These are phyloP conservation scores for Nakaseomyces delphensis DNA, from an alignment of 1,139 yeast genomes.

Conservation along the genomic window DNA sequence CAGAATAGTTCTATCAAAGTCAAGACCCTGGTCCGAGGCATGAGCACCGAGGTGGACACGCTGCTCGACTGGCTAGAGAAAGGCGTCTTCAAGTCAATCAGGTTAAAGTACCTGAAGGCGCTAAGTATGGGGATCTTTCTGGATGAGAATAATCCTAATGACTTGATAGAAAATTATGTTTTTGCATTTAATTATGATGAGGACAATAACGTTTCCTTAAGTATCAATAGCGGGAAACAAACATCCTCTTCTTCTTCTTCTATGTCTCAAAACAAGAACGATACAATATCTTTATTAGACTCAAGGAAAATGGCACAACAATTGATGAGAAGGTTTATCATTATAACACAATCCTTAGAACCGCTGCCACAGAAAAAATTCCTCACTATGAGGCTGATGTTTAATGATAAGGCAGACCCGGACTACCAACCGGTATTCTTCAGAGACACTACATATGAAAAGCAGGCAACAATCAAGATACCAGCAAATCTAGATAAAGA, in stretches of 20 bases:
- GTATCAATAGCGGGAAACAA: conserved; percentile 11
- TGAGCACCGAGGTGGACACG: conserved; percentile 37
- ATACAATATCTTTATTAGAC: conserved; percentile 25
- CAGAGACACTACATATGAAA: conserved; percentile 36
- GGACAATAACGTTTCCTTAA: conserved; percentile 26
- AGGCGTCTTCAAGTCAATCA: conserved; percentile 41
- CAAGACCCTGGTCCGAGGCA: conserved; percentile 40
- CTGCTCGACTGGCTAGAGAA: conserved; percentile 45
- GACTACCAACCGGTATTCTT: conserved; percentile 43
- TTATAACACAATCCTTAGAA: conserved; percentile 45
- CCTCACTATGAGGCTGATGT: conserved; percentile 41
- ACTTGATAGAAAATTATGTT: conserved; percentile 41
- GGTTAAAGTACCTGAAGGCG: conserved; percentile 36
- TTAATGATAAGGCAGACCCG: conserved; percentile 40
- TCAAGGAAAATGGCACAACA: conserved; percentile 39
- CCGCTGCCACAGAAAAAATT: conserved; percentile 40
- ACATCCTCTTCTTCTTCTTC: neutral
- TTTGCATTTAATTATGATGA: conserved; percentile 39
- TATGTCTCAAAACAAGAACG: conserved; percentile 7
- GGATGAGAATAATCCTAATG: conserved; percentile 34
- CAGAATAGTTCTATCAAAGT: conserved; percentile 35
- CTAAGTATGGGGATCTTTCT: conserved; percentile 40
- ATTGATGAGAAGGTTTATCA: conserved; percentile 41
- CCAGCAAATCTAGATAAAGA: conserved; percentile 19
- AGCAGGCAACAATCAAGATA: conserved; percentile 28